Conservation (phyloP, 768 basidiomycete species). For the Mycena crocata region DNA sequence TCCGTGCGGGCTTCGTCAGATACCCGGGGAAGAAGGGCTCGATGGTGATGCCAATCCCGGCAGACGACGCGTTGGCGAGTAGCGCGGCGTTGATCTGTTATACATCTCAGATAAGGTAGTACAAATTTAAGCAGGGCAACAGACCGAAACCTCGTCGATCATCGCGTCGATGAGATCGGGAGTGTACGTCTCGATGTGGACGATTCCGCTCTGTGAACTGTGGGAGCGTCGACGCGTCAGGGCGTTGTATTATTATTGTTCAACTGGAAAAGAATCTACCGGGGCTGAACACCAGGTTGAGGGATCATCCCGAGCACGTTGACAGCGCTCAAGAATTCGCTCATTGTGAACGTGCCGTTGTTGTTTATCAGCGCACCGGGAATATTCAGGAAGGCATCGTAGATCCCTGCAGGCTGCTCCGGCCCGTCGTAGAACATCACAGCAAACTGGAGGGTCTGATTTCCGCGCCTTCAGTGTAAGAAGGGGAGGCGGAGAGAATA, state of each 20-base stretch:
- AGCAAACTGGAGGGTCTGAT: neutral
- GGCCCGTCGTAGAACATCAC: conserved; percentile 3
- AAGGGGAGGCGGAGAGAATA: neutral
- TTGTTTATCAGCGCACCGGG: neutral
- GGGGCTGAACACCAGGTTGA: neutral
- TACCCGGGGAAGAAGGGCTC: neutral
- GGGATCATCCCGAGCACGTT: neutral
- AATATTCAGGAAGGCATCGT: neutral
- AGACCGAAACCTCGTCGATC: neutral
- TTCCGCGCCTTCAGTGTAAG: neutral
- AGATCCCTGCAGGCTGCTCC: neutral
- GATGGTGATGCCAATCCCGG: neutral
- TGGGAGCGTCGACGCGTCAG: neutral
- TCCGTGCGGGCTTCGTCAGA: neutral
- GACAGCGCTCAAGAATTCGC: neutral
- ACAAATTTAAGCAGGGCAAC: neutral
- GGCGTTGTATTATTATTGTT: neutral
- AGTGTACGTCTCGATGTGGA: neutral
- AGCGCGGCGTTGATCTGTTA: neutral
- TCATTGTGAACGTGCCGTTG: neutral
- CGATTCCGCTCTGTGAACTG: neutral
- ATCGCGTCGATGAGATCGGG: neutral
- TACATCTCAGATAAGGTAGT: neutral
- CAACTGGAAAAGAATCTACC: neutral
- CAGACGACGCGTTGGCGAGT: neutral